Evolutionary conservation across 345 rosid species (phyloP), one percentile per base, ranked within the genome.

Genomic region (Bretschneidera sinensis): DNA sequence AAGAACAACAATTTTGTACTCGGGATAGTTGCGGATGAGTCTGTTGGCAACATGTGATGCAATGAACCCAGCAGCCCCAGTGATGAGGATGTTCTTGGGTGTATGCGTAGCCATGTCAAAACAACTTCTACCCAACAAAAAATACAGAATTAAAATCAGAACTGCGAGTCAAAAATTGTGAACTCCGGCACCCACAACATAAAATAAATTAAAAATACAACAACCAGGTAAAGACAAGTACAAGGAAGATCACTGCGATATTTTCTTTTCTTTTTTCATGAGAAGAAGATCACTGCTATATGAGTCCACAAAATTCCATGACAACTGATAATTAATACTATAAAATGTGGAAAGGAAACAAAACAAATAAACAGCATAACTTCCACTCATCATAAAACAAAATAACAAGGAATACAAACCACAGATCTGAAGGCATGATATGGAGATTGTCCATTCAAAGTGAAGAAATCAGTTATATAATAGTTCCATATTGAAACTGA

Each of bases 21-120:
- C 81, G 0, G 96, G 92, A 52, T 91, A 82, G 82, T 64, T 87
- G 1, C 88, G 75, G 20, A 84, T 66, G 60, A 90, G 90, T 33
- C 92, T 71, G 68, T 79, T 88, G 48, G 89, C 87, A 17, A 88
- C 96, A 78, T 85, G 96, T 35, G 89, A 88, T 20, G 96, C 96
- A 7, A 88, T 85, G 79, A 88, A 88, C 59, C 96, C 92, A 63
- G 96, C 92, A 21, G 96, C 96, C 45, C 96, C 96, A 15, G 96
- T 88, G 21, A 88, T 88, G 13, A 88, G 92, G 70, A 88, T 88
- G 80, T 88, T 88, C 83, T 85, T 88, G 0, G 92, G 96, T 18
- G 79, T 78, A 59, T 88, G 74, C 0, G 81, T 51, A 53, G 81
- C 74, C 86, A 82, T 82, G 50, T 1, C 18, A 0, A 19, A 59